Conservation (phyloP, 495 filamentous ascomycete species). For the Cetradonia linearis region DNA sequence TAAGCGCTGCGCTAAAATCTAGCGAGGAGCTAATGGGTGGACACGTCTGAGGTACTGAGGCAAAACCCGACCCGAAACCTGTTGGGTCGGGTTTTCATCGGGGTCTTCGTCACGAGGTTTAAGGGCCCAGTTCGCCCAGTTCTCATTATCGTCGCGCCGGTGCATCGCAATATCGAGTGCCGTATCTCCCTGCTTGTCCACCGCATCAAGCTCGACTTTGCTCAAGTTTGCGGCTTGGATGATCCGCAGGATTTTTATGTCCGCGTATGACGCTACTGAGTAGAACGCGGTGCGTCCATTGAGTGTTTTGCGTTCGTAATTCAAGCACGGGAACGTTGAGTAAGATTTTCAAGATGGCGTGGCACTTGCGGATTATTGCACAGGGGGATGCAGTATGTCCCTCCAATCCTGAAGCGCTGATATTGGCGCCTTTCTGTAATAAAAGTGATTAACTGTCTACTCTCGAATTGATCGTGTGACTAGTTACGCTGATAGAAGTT, state of each 20-base stretch:
- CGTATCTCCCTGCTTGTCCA: not conserved
- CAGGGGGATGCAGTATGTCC: not conserved
- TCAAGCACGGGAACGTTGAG: not conserved
- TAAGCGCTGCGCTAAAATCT: no score
- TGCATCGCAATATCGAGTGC: not conserved
- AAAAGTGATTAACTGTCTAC: not conserved
- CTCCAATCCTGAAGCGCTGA: not conserved
- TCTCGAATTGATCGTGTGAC: not conserved
- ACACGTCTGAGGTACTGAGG: no score
- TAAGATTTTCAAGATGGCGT: not conserved
- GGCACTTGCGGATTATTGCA: not conserved
- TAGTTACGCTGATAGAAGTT: not conserved
- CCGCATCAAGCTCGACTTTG: not conserved
- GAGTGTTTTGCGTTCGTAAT: not conserved
- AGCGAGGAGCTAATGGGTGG: no score
- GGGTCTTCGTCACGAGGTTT: not conserved
- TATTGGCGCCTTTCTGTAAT: not conserved
- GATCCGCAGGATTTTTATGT: not conserved
- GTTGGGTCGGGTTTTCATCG: no score
- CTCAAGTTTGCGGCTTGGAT: not conserved
- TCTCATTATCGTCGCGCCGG: not conserved
- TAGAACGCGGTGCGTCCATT: not conserved
- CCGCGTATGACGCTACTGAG: not conserved
- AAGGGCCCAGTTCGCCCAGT: not conserved
- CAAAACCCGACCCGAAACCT: no score